These are phyloP conservation scores for Volvox africanus DNA, from an alignment of 139 green algal species.

Conservation along the genomic window DNA sequence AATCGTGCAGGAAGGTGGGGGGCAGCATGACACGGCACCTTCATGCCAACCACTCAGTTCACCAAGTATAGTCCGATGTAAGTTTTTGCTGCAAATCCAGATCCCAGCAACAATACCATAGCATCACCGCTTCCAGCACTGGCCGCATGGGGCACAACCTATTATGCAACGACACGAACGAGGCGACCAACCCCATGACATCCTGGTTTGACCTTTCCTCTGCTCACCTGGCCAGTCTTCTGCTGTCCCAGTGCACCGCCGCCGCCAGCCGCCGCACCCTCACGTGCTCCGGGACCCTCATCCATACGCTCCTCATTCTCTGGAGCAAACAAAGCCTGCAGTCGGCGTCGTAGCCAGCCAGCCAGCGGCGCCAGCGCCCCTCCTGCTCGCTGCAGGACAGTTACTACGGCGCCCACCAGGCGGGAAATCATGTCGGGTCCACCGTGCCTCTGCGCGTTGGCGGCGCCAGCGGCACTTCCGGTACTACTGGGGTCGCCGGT, in stretches of 20 bases:
- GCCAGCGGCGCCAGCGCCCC: slow-evolving; percentile 19
- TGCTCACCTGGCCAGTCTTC: neutral
- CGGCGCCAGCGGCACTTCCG: neutral
- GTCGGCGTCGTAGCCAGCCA: slow-evolving; percentile 17
- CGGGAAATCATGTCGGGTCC: slow-evolving; percentile 7
- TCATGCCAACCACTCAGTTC: no score
- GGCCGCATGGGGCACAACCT: no score
- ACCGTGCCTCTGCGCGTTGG: neutral
- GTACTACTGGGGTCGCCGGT: neutral
- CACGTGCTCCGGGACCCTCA: neutral
- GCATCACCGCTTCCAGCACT: no score
- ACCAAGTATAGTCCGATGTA: no score
- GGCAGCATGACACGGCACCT: no score
- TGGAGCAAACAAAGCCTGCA: neutral
- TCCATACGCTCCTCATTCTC: neutral
- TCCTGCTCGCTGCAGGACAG: slow-evolving; percentile 2
- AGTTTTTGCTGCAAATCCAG: no score
- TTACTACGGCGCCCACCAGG: slow-evolving; percentile 6
- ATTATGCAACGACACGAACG: no score
- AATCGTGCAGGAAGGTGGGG: no score
- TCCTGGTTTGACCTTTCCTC: neutral
- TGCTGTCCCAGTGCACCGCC: neutral
- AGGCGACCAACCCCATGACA: no score
- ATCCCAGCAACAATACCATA: no score
- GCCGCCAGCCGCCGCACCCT: neutral